A percentile compares a stretch with the other conserved stretches of the same genome.
These are phyloP conservation scores for Tritrichomonas musculus DNA, from an alignment of 208 protist genomes.

Conservation along the genomic window DNA sequence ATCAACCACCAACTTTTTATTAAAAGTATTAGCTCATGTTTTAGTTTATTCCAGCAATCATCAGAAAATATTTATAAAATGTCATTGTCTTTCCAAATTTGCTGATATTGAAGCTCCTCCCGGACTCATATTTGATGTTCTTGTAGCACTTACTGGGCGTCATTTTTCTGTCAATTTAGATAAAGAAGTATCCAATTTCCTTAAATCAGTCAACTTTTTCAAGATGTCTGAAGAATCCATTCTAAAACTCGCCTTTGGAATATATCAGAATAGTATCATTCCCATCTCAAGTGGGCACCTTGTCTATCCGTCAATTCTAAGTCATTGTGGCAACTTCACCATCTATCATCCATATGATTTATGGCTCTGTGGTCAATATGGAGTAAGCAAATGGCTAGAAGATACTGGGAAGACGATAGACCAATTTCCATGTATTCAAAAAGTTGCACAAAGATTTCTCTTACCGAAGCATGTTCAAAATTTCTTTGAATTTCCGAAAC, in stretches of 20 bases:
- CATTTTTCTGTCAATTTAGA: neutral
- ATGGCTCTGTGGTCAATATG: slow-evolving; percentile 10
- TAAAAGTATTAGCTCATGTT: too few relatives aligned
- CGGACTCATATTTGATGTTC: neutral
- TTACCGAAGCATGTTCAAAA: neutral
- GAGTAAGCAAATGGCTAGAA: neutral
- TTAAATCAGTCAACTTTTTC: neutral
- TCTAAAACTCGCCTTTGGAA: neutral
- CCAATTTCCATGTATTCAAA: neutral
- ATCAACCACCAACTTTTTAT: too few relatives aligned
- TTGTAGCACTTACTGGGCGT: neutral
- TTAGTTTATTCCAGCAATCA: too few relatives aligned
- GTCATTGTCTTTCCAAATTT: too few relatives aligned
- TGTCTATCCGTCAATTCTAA: neutral
- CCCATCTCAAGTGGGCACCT: neutral
- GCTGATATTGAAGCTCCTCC: too few relatives aligned
- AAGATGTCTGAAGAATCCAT: neutral
- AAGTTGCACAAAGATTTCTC: neutral
- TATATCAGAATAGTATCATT: neutral
- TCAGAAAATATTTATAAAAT: too few relatives aligned
- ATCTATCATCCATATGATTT: neutral
- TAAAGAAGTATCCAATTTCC: neutral
- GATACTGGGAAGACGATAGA: neutral
- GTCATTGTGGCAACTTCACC: neutral
- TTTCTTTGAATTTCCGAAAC: neutral